Conservation (phyloP, 352 stramenopile species). For the Globisporangium uncinulatum region DNA sequence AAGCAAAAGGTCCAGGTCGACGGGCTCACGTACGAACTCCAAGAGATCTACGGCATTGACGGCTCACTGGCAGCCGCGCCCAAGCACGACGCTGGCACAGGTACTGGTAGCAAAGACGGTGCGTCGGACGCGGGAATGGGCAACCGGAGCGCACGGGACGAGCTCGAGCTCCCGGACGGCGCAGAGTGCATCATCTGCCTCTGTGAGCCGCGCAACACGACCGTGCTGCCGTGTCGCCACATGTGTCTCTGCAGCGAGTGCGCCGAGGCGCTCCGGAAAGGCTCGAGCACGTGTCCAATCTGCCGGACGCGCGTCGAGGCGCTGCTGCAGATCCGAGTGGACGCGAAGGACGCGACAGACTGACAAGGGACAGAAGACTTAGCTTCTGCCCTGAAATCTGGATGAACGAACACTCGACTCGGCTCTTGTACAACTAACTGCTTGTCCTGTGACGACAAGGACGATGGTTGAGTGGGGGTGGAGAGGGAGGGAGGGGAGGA, state of each 20-base stretch:
- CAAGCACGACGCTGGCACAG: constrained; percentile 19
- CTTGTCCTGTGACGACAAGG: not conserved
- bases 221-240: constrained; percentile 78
- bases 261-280: constrained; percentile 64
- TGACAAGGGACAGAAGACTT: not conserved
- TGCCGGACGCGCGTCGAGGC: constrained; percentile 71
- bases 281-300: constrained; percentile 74
- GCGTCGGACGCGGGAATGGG: not conserved
- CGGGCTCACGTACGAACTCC: constrained; percentile 76
- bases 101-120: not conserved
- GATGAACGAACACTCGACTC: not conserved
- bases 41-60: constrained; percentile 87
- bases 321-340: constrained; percentile 74
- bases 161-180: constrained; percentile 68
- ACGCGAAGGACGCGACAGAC: constrained; percentile 33
- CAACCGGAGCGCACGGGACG: constrained; percentile 15
- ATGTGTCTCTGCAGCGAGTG: constrained; percentile 85
- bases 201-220: constrained; percentile 76
- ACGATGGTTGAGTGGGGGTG: too few relatives aligned
- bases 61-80: constrained; percentile 50
- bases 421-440: constrained; percentile 9
- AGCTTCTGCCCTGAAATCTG: too few relatives aligned
- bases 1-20: constrained; percentile 80
- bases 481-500: too few relatives aligned
- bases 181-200: constrained; percentile 87